These are phyloP conservation scores for Hyphopichia khmerensis DNA, from an alignment of 1,139 yeast genomes.

Conservation along the genomic window DNA sequence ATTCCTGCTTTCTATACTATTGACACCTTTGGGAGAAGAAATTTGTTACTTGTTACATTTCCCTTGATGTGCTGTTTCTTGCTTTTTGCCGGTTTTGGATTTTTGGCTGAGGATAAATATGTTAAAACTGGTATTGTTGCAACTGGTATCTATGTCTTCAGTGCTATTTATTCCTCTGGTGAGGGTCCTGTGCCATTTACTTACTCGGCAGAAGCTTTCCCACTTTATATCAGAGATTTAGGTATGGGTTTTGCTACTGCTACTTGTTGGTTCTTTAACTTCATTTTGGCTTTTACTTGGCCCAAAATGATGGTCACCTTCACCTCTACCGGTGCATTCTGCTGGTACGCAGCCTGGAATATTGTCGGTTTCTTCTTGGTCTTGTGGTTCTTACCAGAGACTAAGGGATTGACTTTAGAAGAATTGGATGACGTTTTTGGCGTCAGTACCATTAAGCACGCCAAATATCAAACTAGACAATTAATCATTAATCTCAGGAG, in stretches of 20 bases:
- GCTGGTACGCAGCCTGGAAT: constrained; percentile 89
- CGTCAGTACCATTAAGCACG: constrained; percentile 55
- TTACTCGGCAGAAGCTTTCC: constrained; percentile 84
- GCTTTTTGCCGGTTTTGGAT: constrained; percentile 73
- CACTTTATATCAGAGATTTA: constrained; percentile 77
- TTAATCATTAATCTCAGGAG: constrained; percentile 46
- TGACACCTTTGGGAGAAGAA: constrained; percentile 76
- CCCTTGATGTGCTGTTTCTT: constrained; percentile 72
- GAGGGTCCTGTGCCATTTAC: constrained; percentile 95
- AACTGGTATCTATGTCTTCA: constrained; percentile 70
- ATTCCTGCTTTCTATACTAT: constrained; percentile 82
- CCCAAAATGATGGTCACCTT: constrained; percentile 67
- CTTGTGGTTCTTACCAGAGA: constrained; percentile 66
- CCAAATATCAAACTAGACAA: constrained; percentile 51
- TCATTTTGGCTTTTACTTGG: constrained; percentile 80
- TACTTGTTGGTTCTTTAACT: constrained; percentile 86
- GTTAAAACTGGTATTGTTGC: constrained; percentile 67
- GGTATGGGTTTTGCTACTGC: constrained; percentile 88
- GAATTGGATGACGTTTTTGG: constrained; percentile 71
- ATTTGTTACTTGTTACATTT: constrained; percentile 67
- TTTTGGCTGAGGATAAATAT: constrained; percentile 53
- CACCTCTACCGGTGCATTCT: constrained; percentile 82
- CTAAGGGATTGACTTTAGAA: constrained; percentile 69
- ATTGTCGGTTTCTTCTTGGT: constrained; percentile 70
- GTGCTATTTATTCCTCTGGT: constrained; percentile 77